Conservation (phyloP, 306 rosid genomes). For the Aeschynomene evenia region DNA sequence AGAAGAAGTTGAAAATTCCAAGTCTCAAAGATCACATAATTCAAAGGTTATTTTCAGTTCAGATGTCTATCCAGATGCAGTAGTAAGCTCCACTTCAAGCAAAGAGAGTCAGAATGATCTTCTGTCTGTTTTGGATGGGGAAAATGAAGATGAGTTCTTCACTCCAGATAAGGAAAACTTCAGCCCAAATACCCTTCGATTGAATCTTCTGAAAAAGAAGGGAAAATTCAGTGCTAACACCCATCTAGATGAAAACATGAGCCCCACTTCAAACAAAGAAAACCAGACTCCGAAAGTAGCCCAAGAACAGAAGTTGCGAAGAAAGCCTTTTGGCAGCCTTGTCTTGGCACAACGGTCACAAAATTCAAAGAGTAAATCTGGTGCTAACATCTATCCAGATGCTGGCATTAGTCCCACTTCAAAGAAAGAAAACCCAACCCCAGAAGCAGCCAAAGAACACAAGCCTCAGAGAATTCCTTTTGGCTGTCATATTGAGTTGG, state of each 20-base stretch:
- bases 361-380: conserved; percentile 26
- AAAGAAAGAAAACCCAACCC: conserved; percentile 41
- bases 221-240: conserved; percentile 22
- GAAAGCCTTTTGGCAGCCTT: conserved; percentile 30
- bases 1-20: conserved; percentile 37
- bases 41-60: conserved; percentile 28
- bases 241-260: conserved; percentile 31
- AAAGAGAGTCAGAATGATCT: conserved; percentile 42
- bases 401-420: conserved; percentile 27
- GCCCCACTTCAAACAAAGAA: conserved; percentile 35
- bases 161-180: conserved; percentile 71
- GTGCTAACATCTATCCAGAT: conserved; percentile 23
- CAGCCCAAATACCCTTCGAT: conserved; percentile 54
- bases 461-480: conserved; percentile 32
- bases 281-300: conserved; percentile 36
- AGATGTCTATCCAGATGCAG: conserved; percentile 26
- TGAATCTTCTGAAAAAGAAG: conserved; percentile 43
- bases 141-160: conserved; percentile 38
- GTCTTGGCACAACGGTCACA: conserved; percentile 25
- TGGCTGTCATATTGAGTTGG: conserved; percentile 32
- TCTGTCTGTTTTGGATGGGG: conserved; percentile 39
- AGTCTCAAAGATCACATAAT: conserved; percentile 29
- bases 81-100: conserved; percentile 32
- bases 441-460: conserved; percentile 19
- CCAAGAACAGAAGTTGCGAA: conserved; percentile 25